These are phyloP conservation scores for Alternaria gansuensis DNA, from an alignment of 2,329 filamentous ascomycete genomes.

Conservation along the genomic window DNA sequence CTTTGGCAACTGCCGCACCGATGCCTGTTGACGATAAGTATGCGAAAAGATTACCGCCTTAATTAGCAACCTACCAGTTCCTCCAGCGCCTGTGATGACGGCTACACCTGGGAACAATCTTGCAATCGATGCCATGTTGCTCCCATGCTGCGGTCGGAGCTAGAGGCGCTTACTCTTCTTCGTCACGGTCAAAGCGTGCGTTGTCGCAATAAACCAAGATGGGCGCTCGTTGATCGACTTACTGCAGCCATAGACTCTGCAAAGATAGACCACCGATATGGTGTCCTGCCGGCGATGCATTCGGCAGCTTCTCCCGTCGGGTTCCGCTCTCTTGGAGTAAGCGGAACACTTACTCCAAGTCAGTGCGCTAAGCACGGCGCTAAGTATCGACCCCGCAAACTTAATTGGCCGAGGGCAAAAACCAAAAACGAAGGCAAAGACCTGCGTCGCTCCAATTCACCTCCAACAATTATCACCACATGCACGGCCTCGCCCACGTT, in stretches of 20 bases:
- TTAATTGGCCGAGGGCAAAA: slow-evolving; percentile 9
- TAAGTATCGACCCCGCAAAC: slow-evolving; percentile 11
- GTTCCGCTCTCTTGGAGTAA: slow-evolving; percentile 14
- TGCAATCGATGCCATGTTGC: slow-evolving; percentile 26
- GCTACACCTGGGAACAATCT: slow-evolving; percentile 42
- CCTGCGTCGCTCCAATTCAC: slow-evolving; percentile 20
- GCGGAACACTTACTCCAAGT: not conserved
- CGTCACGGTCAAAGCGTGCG: not conserved
- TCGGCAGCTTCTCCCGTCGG: not conserved
- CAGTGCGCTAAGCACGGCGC: slow-evolving; percentile 3
- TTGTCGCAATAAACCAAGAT: not conserved
- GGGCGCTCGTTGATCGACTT: not conserved
- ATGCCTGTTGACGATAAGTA: slow-evolving; percentile 57
- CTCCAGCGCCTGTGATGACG: slow-evolving; percentile 48
- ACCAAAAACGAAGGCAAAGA: slow-evolving; percentile 10
- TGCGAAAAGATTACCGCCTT: not conserved
- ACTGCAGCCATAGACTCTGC: not conserved
- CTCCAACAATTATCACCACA: slow-evolving; percentile 33
- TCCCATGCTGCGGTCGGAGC: not conserved
- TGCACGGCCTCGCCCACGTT: slow-evolving; percentile 39
- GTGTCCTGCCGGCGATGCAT: not conserved
- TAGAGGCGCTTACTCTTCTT: not conserved
- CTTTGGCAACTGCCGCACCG: slow-evolving; percentile 62
- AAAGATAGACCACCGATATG: not conserved
- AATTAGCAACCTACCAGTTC: slow-evolving; percentile 38